Conservation (phyloP, 768 basidiomycete genomes). For the Dioszegia crocea region DNA sequence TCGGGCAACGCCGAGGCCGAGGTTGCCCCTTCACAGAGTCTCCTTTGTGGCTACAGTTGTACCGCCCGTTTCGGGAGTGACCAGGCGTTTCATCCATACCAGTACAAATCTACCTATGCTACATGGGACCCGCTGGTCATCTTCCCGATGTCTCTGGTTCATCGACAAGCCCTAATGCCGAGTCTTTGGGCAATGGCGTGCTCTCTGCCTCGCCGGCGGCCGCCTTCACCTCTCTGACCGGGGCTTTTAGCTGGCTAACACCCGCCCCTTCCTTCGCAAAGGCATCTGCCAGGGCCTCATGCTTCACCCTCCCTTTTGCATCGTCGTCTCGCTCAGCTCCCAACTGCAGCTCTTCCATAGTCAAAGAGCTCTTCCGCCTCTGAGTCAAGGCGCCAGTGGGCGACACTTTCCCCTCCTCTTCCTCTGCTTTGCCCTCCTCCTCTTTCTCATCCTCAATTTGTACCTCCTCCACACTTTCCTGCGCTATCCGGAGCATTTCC, state of each 20-base stretch:
- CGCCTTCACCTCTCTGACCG: background rate
- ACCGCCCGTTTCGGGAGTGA: too few relatives aligned
- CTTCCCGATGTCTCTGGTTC: background rate
- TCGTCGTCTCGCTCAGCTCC: constrained; percentile 32
- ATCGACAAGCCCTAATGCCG: background rate
- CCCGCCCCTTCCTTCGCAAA: background rate
- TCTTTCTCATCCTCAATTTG: constrained; percentile 11
- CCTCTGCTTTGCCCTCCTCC: background rate
- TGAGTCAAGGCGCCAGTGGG: background rate
- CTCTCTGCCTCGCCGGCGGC: background rate
- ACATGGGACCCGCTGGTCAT: background rate
- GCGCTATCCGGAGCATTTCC: constrained; percentile 63
- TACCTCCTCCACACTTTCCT: constrained; percentile 3
- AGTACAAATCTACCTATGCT: background rate
- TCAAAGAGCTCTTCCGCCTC: constrained; percentile 29
- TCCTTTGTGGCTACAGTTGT: too few relatives aligned
- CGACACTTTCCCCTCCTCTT: too few relatives aligned
- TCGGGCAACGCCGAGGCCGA: too few relatives aligned
- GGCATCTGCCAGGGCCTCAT: background rate
- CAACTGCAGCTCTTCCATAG: constrained; percentile 35
- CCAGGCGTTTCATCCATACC: too few relatives aligned
- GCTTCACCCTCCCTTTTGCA: background rate
- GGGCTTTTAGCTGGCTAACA: background rate
- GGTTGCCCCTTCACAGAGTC: too few relatives aligned
- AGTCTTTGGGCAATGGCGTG: background rate